Evolutionary conservation across 2,329 filamentous ascomycete species (phyloP), one percentile per base, ranked within the genome.

Genomic region (Exophiala xenobiotica): DNA sequence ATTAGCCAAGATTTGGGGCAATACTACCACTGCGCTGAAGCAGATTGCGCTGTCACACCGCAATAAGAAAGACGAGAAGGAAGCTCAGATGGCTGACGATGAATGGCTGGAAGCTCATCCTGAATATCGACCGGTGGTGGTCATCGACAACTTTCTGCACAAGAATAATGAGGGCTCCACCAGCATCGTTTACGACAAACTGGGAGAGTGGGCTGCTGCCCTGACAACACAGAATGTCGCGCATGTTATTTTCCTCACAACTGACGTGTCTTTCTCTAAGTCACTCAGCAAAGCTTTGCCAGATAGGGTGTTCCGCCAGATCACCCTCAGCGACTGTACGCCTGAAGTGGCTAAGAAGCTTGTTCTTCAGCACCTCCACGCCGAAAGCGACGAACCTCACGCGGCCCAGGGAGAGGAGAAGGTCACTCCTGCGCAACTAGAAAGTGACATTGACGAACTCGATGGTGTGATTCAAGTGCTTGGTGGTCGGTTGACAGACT

Each of bases 231-330:
- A 86, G 46, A 96, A 96, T 59, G 79, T 95, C 37, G 92, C 92
- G 0, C 93, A 97, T 68, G 90, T 97, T 50, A 85, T 99, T 51
- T 96, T 97, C 75, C 76, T 99, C 29, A 96, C 92, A 0, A 90
- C 87, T 51, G 92, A 97, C 58, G 81, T 90, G 1, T 88, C 90
- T 0, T 96, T 90, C 70, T 86, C 87, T 43, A 97, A 97, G 68
- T 86, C 88, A 0, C 75, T 97, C 2, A 85, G 87, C 53, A 93
- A 90, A 66, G 88, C 90, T 0, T 78, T 99, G 16, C 93, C 93
- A 0, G 92, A 96, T 64, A 83, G 93, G 20, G 87, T 96, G 9
- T 95, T 97, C 76, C 84, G 88, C 48, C 86, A 90, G 44, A 85
- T 96, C 27, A 82, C 88, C 0, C 76, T 99, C 1, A 89, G 90